phyloP scores from a whole-genome alignment of 2,329 filamentous ascomycete genomes.

The Fusarium succisae region DNA sequence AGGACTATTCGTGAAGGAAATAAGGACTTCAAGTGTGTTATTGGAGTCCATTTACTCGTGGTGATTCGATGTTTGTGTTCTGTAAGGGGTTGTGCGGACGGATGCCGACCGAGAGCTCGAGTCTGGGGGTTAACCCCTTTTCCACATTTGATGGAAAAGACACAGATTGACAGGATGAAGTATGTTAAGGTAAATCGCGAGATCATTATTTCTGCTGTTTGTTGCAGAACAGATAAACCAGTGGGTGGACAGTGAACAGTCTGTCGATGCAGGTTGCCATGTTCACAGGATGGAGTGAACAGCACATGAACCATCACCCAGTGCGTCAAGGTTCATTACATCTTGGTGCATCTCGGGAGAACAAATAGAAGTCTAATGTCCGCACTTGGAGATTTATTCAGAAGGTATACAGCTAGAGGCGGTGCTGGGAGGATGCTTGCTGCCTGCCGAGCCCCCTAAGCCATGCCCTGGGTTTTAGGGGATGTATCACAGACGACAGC shows the following conservation, averaged over 20 bases:
- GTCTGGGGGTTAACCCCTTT: background rate
- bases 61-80: background rate
- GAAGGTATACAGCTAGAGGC: background rate
- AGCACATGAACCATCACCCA: background rate
- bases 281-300: background rate
- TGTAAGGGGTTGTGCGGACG: background rate
- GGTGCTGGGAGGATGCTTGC: constrained; percentile 2
- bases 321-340: background rate
- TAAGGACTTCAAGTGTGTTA: background rate
- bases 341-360: background rate
- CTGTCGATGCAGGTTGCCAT: background rate
- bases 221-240: background rate
- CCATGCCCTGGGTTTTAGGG: background rate
- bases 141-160: background rate
- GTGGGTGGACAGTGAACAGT: background rate
- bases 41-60: background rate
- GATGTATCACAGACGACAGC: background rate
- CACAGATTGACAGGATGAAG: background rate
- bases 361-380: rapidly evolving
- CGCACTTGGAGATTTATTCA: background rate
- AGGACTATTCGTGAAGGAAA: background rate
- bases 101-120: too few relatives aligned
- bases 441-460: background rate
- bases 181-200: too few relatives aligned
- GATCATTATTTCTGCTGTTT: background rate